Evolutionary conservation across 805 yeast species (phyloP).

Genomic region (Schwanniomyces vanrijiae): DNA sequence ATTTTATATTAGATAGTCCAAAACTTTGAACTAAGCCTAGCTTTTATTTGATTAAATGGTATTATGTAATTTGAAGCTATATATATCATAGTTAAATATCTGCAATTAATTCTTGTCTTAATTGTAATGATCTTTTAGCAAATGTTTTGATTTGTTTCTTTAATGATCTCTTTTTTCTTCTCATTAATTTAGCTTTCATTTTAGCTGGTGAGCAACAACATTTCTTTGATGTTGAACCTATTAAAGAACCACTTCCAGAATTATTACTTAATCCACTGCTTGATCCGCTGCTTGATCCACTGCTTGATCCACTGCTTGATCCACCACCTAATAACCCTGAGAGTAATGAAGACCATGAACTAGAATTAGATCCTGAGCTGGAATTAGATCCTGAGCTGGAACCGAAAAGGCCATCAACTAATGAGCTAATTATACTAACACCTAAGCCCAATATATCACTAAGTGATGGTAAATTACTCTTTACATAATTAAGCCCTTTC

Average conservation of each 20-base stretch:
- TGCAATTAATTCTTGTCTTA: constrained; percentile 11
- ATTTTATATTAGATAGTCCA: not conserved
- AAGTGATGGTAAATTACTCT: not conserved
- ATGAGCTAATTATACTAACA: not conserved
- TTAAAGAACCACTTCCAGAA: constrained; percentile 9
- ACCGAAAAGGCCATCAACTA: constrained; percentile 7
- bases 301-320: too few species aligned
- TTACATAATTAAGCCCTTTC: not conserved
- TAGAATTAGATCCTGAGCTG: not conserved
- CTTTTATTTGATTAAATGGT: not conserved
- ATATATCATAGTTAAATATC: not conserved
- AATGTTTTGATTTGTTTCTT: constrained; percentile 17
- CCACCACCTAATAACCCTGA: too few species aligned
- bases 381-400: constrained; percentile 4
- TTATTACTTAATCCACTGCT: too few species aligned
- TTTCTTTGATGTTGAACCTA: constrained; percentile 10
- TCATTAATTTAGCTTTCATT: constrained; percentile 12
- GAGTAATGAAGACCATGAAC: too few species aligned
- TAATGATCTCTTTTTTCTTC: constrained; percentile 25
- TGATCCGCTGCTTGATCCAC: too few species aligned
- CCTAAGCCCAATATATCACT: not conserved
- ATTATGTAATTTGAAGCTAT: not conserved
- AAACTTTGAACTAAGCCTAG: not conserved
- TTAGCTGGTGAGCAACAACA: constrained; percentile 26
- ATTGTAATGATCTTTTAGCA: constrained; percentile 20